These are phyloP conservation scores for Thermoascus crustaceus DNA, from an alignment of 2,329 filamentous ascomycete genomes.

Conservation along the genomic window DNA sequence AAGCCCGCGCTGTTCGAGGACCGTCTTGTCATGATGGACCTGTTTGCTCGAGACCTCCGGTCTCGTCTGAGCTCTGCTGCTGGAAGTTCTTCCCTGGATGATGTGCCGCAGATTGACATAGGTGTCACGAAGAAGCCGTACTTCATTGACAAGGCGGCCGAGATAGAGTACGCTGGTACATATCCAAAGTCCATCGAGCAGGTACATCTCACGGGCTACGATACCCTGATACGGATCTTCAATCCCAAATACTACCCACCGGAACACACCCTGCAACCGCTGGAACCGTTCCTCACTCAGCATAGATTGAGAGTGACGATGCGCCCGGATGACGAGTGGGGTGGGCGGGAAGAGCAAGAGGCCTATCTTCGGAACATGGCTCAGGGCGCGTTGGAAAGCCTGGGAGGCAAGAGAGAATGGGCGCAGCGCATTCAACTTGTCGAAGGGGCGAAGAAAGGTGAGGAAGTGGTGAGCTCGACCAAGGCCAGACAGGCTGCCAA, in stretches of 20 bases:
- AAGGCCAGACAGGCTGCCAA: conserved; percentile 31
- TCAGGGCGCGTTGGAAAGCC: conserved; percentile 26
- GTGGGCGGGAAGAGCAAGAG: conserved; percentile 29
- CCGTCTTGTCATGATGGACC: conserved; percentile 41
- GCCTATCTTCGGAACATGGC: conserved; percentile 30
- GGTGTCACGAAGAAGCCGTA: conserved; percentile 42
- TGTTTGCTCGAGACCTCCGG: conserved; percentile 39
- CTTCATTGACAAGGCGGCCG: conserved; percentile 40
- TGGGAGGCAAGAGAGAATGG: conserved; percentile 36
- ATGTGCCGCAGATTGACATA: conserved; percentile 34
- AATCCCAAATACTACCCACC: conserved; percentile 43
- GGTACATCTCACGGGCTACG: conserved; percentile 42
- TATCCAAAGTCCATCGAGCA: conserved; percentile 34
- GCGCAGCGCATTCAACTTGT: conserved; percentile 34
- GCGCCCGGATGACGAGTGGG: conserved; percentile 35
- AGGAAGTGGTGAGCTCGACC: conserved; percentile 37
- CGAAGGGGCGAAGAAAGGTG: conserved; percentile 27
- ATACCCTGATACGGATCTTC: conserved; percentile 42
- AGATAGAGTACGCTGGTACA: conserved; percentile 29
- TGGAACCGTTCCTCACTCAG: conserved; percentile 34
- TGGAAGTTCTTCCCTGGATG: conserved; percentile 5
- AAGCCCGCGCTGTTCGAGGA: conserved; percentile 43
- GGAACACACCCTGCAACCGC: conserved; percentile 32
- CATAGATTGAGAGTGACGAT: conserved; percentile 39
- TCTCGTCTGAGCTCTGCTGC: conserved; percentile 16